Evolutionary conservation across 192 early-diverging fungal species (phyloP).

Genomic region (Coemansia sp.): DNA sequence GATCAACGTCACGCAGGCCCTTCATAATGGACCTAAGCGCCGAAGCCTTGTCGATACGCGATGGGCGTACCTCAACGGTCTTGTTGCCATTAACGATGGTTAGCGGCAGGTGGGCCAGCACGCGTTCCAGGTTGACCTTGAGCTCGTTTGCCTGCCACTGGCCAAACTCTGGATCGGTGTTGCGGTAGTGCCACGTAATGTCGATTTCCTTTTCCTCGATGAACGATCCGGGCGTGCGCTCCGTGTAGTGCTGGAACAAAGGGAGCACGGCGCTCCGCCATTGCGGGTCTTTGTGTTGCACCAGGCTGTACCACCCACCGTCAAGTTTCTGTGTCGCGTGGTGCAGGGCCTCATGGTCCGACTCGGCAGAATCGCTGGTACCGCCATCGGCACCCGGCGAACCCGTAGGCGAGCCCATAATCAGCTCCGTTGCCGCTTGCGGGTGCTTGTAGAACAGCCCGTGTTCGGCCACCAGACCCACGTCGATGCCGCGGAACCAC

Average conservation of each 20-base stretch:
- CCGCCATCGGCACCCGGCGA: neutral
- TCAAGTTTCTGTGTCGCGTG: conserved; percentile 11
- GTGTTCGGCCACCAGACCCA: conserved; percentile 97
- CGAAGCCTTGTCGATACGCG: conserved; percentile 88
- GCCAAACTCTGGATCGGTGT: conserved; percentile 93
- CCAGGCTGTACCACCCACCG: conserved; percentile 78
- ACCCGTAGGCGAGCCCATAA: conserved; percentile 7
- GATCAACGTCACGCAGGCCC: conserved; percentile 57
- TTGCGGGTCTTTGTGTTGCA: conserved; percentile 83
- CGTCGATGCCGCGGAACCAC: conserved; percentile 86
- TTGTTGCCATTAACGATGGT: conserved; percentile 95
- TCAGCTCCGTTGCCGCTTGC: conserved; percentile 21
- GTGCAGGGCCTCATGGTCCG: neutral
- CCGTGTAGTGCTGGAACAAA: conserved; percentile 95
- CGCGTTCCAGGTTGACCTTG: conserved; percentile 94
- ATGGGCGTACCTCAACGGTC: conserved; percentile 94
- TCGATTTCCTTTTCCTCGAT: conserved; percentile 99
- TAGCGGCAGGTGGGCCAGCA: conserved; percentile 89
- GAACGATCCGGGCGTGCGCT: conserved; percentile 94
- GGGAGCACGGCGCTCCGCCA: conserved; percentile 94
- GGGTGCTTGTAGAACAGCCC: conserved; percentile 98
- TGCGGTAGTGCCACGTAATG: conserved; percentile 97
- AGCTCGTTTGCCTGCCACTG: conserved; percentile 98
- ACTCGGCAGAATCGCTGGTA: neutral
- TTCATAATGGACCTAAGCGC: conserved; percentile 84